Percentiles rank a stretch among this genome's conserved stretches.
These are phyloP conservation scores for Globisporangium spiculum DNA, from an alignment of 352 stramenopile species.

Conservation along the genomic window DNA sequence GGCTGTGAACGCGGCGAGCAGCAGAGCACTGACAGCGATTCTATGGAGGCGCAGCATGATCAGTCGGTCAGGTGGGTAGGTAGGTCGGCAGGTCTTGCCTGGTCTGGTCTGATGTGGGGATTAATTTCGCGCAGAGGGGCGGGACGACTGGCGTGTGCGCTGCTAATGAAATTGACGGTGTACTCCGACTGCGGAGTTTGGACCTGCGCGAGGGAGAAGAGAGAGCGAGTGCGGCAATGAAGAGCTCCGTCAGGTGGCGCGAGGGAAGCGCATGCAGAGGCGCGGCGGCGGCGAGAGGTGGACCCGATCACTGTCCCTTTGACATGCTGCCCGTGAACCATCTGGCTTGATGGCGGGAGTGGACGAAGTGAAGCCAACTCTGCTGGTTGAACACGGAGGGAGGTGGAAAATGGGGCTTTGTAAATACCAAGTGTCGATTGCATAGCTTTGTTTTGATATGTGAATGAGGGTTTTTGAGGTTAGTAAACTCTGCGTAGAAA, in stretches of 20 bases:
- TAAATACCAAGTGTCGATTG: background rate
- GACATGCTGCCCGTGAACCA: background rate
- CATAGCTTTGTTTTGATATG: background rate
- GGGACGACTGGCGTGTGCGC: too few relatives aligned
- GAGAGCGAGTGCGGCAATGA: constrained; percentile 10
- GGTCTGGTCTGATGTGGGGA: background rate
- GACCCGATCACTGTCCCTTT: background rate
- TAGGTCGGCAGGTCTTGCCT: background rate
- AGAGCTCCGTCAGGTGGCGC: background rate
- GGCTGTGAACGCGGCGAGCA: background rate
- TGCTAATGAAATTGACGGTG: background rate
- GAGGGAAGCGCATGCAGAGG: background rate
- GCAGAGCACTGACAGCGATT: background rate
- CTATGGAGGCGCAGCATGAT: background rate
- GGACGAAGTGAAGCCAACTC: background rate
- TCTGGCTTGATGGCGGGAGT: background rate
- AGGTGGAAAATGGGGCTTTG: background rate
- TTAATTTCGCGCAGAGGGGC: background rate
- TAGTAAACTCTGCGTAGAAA: background rate
- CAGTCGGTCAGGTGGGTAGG: background rate
- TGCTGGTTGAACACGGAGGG: background rate
- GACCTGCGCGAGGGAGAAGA: background rate
- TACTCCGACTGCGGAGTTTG: background rate
- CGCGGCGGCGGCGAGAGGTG: background rate
- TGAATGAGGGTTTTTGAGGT: background rate